Evolutionary conservation across 805 yeast species (phyloP).

Genomic region (Teunomyces kruisii): DNA sequence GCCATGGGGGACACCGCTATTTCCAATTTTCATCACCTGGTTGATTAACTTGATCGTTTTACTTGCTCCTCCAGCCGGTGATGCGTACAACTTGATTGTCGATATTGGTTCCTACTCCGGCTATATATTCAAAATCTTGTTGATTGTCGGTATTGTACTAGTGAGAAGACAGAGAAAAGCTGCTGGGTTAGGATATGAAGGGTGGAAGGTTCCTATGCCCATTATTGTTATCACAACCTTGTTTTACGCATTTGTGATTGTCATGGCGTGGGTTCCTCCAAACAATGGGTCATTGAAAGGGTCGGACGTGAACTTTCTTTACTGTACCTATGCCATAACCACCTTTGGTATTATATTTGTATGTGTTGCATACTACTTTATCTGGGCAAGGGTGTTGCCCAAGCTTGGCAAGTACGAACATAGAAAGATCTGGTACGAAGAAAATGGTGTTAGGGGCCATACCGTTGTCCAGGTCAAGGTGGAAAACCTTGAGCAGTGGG

Average conservation of each 20-base stretch:
- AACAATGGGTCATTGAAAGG: slow-evolving; percentile 36
- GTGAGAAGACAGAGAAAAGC: slow-evolving; percentile 30
- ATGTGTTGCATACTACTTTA: slow-evolving; percentile 32
- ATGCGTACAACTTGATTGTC: slow-evolving; percentile 32
- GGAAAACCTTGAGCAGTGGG: slow-evolving; percentile 34
- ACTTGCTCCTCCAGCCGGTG: slow-evolving; percentile 35
- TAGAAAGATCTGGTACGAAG: slow-evolving; percentile 27
- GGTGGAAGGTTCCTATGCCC: slow-evolving; percentile 34
- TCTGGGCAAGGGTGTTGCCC: slow-evolving; percentile 39
- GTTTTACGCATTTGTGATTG: slow-evolving; percentile 36
- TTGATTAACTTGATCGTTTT: slow-evolving; percentile 24
- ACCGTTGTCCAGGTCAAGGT: slow-evolving; percentile 35
- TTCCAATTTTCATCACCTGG: slow-evolving; percentile 24
- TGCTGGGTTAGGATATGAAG: slow-evolving; percentile 29
- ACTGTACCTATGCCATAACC: slow-evolving; percentile 40
- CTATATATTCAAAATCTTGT: slow-evolving; percentile 26
- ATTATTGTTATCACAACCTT: slow-evolving; percentile 29
- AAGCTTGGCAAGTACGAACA: slow-evolving; percentile 29
- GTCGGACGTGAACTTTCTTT: slow-evolving; percentile 42
- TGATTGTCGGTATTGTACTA: slow-evolving; percentile 25
- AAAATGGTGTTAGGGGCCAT: slow-evolving; percentile 40
- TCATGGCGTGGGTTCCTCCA: slow-evolving; percentile 46
- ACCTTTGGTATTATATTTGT: slow-evolving; percentile 32
- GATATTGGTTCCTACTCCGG: slow-evolving; percentile 30
- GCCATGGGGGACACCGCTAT: slow-evolving; percentile 31